Conservation (phyloP, 1,139 yeast genomes). For the Debaryomycetaceae sp. region DNA sequence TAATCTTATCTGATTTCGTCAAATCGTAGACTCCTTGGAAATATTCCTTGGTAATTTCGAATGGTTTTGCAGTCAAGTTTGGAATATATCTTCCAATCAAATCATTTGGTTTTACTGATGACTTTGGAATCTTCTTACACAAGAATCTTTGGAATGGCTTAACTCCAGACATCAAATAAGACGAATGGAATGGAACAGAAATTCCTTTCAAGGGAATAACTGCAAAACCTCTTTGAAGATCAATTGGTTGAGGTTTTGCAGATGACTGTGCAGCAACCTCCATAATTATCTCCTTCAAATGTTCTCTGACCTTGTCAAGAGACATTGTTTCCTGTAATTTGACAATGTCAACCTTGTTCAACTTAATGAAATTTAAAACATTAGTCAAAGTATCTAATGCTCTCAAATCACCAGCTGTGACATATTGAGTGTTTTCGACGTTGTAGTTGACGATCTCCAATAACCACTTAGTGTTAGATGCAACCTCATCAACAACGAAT, state of each 20-base stretch:
- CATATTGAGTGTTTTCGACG: slow-evolving; percentile 97
- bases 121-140: slow-evolving; percentile 91
- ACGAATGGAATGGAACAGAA: slow-evolving; percentile 98
- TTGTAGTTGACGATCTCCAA: slow-evolving; percentile 97
- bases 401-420: slow-evolving; percentile 97
- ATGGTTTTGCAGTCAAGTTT: slow-evolving; percentile 97
- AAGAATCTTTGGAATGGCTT: slow-evolving; percentile 98
- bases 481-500: slow-evolving; percentile 89
- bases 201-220: slow-evolving; percentile 98
- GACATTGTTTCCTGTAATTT: slow-evolving; percentile 80
- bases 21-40: slow-evolving; percentile 92
- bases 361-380: slow-evolving; percentile 85
- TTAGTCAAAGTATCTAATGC: slow-evolving; percentile 91
- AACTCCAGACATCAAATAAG: slow-evolving; percentile 96
- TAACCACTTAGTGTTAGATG: slow-evolving; percentile 83
- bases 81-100: slow-evolving; percentile 96
- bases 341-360: slow-evolving; percentile 90
- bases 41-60: slow-evolving; percentile 91
- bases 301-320: slow-evolving; percentile 83
- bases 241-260: slow-evolving; percentile 95
- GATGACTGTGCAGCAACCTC: slow-evolving; percentile 78
- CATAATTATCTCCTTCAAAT: slow-evolving; percentile 78
- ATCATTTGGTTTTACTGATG: slow-evolving; percentile 92
- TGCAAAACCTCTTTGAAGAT: slow-evolving; percentile 95
- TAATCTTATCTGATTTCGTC: slow-evolving; percentile 89